Percentiles rank a stretch among this genome's conserved stretches.
These are phyloP conservation scores for Rhexocercosporidium sp. DNA, from an alignment of 2,329 filamentous ascomycete genomes.

Conservation along the genomic window DNA sequence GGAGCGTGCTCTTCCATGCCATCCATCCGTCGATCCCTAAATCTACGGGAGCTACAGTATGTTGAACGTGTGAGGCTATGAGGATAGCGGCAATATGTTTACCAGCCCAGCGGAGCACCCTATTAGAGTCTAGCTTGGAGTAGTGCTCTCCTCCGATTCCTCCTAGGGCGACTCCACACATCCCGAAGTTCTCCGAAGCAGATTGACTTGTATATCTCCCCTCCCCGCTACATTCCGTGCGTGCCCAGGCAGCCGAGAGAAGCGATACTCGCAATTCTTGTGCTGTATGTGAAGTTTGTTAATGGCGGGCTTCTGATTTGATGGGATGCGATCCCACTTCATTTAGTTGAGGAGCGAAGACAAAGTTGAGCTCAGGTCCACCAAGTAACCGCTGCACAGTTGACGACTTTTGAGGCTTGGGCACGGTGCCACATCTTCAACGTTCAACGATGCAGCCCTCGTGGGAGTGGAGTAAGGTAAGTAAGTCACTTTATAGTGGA, in stretches of 20 bases:
- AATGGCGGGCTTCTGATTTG: background rate
- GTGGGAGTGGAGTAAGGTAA: slow-evolving; percentile 15
- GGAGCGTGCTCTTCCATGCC: background rate
- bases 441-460: slow-evolving; percentile 11
- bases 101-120: background rate
- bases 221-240: no score
- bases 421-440: slow-evolving; percentile 7
- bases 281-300: background rate
- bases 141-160: background rate
- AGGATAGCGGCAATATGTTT: background rate
- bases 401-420: slow-evolving; percentile 10
- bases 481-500: slow-evolving; percentile 1
- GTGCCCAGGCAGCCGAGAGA: no score
- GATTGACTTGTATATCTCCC: background rate
- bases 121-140: background rate
- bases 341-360: slow-evolving; percentile 7
- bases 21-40: background rate
- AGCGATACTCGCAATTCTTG: background rate
- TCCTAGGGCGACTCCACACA: background rate
- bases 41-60: background rate
- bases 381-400: slow-evolving; percentile 2
- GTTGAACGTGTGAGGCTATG: background rate
- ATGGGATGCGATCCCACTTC: background rate
- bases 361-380: slow-evolving; percentile 2
- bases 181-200: slow-evolving; percentile 10